Percentiles rank a stretch among this genome's conserved stretches.
Evolutionary conservation across 169 alveolate genomes (phyloP).

Genomic region (Amoebophrya sp.): DNA sequence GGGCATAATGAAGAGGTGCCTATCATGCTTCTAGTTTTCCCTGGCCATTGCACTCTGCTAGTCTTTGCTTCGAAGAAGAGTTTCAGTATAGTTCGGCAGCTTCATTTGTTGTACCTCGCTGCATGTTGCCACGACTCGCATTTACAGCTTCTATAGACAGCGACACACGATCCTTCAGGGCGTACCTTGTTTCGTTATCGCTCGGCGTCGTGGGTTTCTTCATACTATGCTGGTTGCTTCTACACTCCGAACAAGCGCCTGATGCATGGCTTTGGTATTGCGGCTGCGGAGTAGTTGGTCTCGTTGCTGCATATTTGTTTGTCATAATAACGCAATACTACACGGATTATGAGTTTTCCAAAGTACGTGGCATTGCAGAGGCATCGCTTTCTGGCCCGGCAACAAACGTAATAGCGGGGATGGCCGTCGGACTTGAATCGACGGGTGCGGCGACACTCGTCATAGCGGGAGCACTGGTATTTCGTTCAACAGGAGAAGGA

Average conservation of each 20-base stretch:
- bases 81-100: too few relatives aligned
- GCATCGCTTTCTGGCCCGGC: conserved; percentile 75
- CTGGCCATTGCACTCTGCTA: too few relatives aligned
- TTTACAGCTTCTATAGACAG: too few relatives aligned
- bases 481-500: too few relatives aligned
- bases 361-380: conserved; percentile 68
- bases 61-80: too few relatives aligned
- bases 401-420: conserved; percentile 71
- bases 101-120: too few relatives aligned
- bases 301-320: conserved; percentile 67
- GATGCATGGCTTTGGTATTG: conserved; percentile 57
- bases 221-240: conserved; percentile 57
- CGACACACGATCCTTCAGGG: not conserved
- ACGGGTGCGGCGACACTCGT: conserved; percentile 45
- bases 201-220: conserved; percentile 62
- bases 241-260: conserved; percentile 48
- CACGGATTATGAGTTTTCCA: conserved; percentile 70
- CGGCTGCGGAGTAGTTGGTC: conserved; percentile 67
- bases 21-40: too few relatives aligned
- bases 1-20: conserved; percentile 56
- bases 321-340: conserved; percentile 73
- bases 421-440: conserved; percentile 60
- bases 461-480: not conserved
- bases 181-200: conserved; percentile 58
- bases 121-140: too few relatives aligned